Evolutionary conservation across 2,329 filamentous ascomycete species (phyloP).

Genomic region (Trichoderma sp.): DNA sequence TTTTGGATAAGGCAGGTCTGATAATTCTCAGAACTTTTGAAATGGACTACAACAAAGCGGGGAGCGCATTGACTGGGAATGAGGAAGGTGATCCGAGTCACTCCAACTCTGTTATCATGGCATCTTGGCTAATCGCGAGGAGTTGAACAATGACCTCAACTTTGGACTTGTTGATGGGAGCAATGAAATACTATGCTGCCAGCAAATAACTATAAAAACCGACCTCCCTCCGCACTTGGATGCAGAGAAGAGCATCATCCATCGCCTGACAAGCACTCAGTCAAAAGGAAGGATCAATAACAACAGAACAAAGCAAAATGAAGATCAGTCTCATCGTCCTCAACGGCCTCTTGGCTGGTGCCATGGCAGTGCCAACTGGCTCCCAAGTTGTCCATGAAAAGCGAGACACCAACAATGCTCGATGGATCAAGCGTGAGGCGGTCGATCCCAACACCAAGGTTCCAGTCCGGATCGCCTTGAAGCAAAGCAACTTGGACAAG

Average conservation of each 20-base stretch:
- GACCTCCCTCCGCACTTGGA: not conserved
- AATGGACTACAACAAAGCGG: not conserved
- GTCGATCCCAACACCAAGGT: slow-evolving; percentile 25
- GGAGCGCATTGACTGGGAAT: not conserved
- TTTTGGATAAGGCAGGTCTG: not conserved
- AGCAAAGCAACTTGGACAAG: slow-evolving; percentile 45
- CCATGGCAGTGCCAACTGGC: slow-evolving; percentile 21
- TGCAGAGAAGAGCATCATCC: not conserved
- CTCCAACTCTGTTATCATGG: not conserved
- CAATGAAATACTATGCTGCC: not conserved
- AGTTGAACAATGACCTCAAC: not conserved
- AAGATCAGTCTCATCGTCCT: slow-evolving; percentile 23
- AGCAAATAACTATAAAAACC: not conserved
- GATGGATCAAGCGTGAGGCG: slow-evolving; percentile 29
- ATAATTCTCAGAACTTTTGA: not conserved
- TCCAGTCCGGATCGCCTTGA: slow-evolving; percentile 43
- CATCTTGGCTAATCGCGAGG: not conserved
- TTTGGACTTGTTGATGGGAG: not conserved
- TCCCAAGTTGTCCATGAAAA: slow-evolving; percentile 35
- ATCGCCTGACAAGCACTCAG: not conserved
- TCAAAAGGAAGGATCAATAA: not conserved
- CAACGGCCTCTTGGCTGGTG: slow-evolving; percentile 23
- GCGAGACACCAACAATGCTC: slow-evolving; percentile 23
- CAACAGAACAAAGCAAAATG: slow-evolving; percentile 17
- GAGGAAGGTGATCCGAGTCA: not conserved